Base-by-base conservation (phyloP, 192 early-diverging fungal species). In the Oehlia diaphana region DNA sequence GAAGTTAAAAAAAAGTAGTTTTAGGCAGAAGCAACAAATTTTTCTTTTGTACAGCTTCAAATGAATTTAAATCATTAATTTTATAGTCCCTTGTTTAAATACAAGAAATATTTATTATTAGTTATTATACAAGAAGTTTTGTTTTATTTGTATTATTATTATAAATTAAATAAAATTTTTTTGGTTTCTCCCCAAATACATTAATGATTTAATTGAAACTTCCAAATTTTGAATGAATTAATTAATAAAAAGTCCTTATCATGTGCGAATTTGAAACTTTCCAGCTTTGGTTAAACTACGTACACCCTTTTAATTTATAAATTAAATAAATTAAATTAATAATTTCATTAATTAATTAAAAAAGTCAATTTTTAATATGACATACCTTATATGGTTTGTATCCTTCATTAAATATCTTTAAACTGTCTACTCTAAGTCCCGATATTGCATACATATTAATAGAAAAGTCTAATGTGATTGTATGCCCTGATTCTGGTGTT, bases 301-400 rank as follows among this genome's bases (percentile, higher is more conserved):
- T 35, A 91, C 87, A 53, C 87, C 89, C 82, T 87, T 50, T 83
- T 49, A 12, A 63, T 28, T n/a, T 4, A 64, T 50, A 53, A 19
- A 66, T 63, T 35, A 35, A 35, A 64, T 50, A 53, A 19, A 66
- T 63, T 35, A 35, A 35, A 42, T 65, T 33, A 68, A 79, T 61
- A 21, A 50, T 31, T 35, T 31, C 14, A 33, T 37, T 50, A 61
- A 0, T 23, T 13, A 78, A 26, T 26, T 37, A 47, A 42, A 31
- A 31, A 31, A 31, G 31, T 23, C 19, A 28, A 14, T 16, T 39
- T 69, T 42, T 65, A 67, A 28, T 21, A 31, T 31, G 61, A 26
- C 47, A 74, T 81, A 89, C 92, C 89, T 94, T 94, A 82, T 91
- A 94, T 2, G 93, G 93, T 70, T 92, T 93, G 81, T 95, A 96